These are phyloP conservation scores for Kalanchoe fedtschenkoi DNA, from an alignment of 164 flowering plant species.

Conservation along the genomic window DNA sequence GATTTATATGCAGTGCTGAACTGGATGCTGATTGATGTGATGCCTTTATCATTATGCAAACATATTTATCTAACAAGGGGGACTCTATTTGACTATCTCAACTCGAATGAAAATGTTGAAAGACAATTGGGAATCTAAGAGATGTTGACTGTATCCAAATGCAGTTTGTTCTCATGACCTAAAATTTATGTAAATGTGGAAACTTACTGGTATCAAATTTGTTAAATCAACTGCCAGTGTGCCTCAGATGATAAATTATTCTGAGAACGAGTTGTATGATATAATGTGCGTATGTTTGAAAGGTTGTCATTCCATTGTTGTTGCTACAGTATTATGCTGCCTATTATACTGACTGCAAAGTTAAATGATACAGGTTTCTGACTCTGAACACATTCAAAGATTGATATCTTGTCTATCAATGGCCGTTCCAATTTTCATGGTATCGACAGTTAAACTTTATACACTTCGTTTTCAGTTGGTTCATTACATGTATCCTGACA, in stretches of 20 bases:
- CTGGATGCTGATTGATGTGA: neutral
- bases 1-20: neutral
- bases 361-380: constrained; percentile 50
- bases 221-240: neutral
- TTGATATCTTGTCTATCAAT: constrained; percentile 75
- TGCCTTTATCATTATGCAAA: neutral
- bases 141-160: too few species aligned
- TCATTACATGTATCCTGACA: neutral
- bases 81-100: neutral
- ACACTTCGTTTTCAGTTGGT: neutral
- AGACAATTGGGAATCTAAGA: neutral
- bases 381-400: constrained; percentile 85
- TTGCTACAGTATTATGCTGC: neutral
- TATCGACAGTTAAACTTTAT: constrained; percentile 14
- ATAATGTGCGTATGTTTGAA: neutral
- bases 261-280: neutral
- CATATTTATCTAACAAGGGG: neutral
- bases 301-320: neutral
- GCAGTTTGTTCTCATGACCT: neutral
- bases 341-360: neutral
- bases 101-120: neutral
- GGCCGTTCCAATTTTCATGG: constrained; percentile 88
- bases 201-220: neutral
- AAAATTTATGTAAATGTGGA: neutral
- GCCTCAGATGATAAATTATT: neutral